Evolutionary conservation across 176 grass and related monocot species (phyloP), one percentile per base, ranked within the genome.

Genomic region (Chloris gayana): DNA sequence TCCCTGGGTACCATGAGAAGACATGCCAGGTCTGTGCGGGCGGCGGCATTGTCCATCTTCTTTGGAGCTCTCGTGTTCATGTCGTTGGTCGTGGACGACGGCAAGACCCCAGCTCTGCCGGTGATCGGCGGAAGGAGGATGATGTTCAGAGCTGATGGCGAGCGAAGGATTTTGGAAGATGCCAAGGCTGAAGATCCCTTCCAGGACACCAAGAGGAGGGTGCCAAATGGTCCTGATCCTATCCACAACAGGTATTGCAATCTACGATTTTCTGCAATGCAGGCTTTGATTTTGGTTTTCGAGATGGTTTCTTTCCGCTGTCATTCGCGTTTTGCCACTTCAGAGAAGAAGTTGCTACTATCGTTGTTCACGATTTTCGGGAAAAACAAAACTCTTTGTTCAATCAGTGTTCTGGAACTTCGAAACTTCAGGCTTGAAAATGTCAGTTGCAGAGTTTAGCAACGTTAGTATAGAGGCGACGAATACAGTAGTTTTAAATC

Each of bases 191-290:
- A 83, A 54, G 74, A 88, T 38, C 53, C 87, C 76, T 89, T 93
- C 72, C 66, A 70, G 69, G 77, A 74, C 75, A 91, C 82, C 91
- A 89, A 85, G 69, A 93, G 94, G 54, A 89, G 35, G 65, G 94
- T 97, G 73, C 94, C 94, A 22, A 97, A 97, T 37, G 94, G 94
- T 5, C 94, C 94, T 89, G 91, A 97, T 93, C 94, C 94, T 30
- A 97, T 93, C 74, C 94, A 97, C 81, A 97, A 97, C 85, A 97
- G 86, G 94, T 97, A 87, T 17, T 70, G 64, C 67, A 58, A 49
- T 77, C 50, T 53, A 81, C 58, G 59, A 12, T 74, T 49, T 64
- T 9, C 38, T 56, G 75, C 75, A 70, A 50, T 42, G 14, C 30
- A 37, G 60, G 68, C 41, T 64, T 64, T 72, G n/a, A 30, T 76